Evolutionary conservation across 345 rosid species (phyloP), one percentile per base, ranked within the genome.

Genomic region (Rubroshorea leprosula): DNA sequence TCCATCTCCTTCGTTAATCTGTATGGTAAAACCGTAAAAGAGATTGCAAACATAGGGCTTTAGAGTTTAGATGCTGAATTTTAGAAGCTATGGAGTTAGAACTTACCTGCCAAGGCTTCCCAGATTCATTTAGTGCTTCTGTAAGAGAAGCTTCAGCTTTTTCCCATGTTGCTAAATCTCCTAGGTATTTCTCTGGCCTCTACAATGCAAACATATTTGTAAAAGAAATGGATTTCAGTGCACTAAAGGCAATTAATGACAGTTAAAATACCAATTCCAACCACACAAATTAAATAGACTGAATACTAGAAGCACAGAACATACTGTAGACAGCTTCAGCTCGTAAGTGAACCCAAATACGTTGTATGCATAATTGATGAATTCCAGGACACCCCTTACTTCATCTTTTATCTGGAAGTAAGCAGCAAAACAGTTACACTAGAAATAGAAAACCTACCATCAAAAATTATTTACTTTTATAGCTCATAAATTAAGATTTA

Each of bases 101-200:
- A 20, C 46, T 67, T 79, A 89, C 99, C 96, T 72, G 76, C 91
- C 94, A 93, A 16, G 87, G 78, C 77, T 87, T 81, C 63, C 96
- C 96, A 71, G 80, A 87, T 65, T 76, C 85, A 46, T 79, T 55
- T 66, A 93, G 65, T 15, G 97, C 99, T 65, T 78, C 84, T 26
- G 76, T 58, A 68, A 93, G 99, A 67, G 83, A 83, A 12, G 71
- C 77, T 75, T 93, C 99, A 55, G 99, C 97, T 77, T 73, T 82
- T 21, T 87, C 80, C 99, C 99, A 93, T 55, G 96, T 81, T 58
- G 43, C 84, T 68, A 78, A 21, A 62, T 81, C 80, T 39, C 99
- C 99, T 45, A 85, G 82, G 74, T 71, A 87, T 65, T 90, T 90
- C 68, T 94, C 99, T 52, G 99, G 99, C 82, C 96, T 87, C 99